Evolutionary conservation across 768 basidiomycete species (phyloP).

Genomic region (Tulasnella calospora): DNA sequence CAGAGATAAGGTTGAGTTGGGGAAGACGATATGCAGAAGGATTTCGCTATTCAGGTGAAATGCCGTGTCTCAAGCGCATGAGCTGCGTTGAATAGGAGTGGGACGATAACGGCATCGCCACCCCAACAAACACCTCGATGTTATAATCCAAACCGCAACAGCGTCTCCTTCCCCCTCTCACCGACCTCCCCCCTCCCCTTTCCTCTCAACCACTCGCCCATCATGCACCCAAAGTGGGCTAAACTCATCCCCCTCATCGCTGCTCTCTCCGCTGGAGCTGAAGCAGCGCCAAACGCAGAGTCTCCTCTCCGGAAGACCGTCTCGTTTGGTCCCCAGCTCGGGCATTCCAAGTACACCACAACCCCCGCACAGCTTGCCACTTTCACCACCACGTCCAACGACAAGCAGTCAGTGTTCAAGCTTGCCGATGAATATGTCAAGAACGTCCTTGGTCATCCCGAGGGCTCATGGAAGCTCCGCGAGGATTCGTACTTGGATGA

Average conservation of each 20-base stretch:
- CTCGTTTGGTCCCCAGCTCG: conserved; percentile 77
- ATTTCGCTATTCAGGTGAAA: neutral
- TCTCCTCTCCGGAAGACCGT: conserved; percentile 66
- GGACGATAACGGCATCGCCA: neutral
- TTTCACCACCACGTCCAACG: conserved; percentile 33
- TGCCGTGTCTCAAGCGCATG: neutral
- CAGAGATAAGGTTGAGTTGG: neutral
- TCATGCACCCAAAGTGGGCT: conserved; percentile 2
- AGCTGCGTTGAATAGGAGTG: neutral
- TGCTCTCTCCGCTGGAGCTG: conserved; percentile 1
- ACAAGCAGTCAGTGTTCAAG: conserved; percentile 46
- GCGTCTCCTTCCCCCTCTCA: neutral
- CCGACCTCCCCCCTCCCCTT: neutral
- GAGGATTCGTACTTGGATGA: conserved; percentile 83
- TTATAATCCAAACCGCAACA: conserved; percentile 1
- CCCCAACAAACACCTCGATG: neutral
- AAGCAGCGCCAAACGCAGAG: neutral
- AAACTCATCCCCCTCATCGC: neutral
- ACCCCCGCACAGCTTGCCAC: conserved; percentile 40
- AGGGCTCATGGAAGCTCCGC: conserved; percentile 46
- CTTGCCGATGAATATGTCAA: conserved; percentile 62
- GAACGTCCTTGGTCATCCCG: conserved; percentile 44
- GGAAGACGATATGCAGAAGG: neutral
- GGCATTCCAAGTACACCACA: conserved; percentile 51
- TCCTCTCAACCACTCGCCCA: neutral